Conservation (phyloP, 2,329 filamentous ascomycete genomes). For the Fusarium armeniacum region DNA sequence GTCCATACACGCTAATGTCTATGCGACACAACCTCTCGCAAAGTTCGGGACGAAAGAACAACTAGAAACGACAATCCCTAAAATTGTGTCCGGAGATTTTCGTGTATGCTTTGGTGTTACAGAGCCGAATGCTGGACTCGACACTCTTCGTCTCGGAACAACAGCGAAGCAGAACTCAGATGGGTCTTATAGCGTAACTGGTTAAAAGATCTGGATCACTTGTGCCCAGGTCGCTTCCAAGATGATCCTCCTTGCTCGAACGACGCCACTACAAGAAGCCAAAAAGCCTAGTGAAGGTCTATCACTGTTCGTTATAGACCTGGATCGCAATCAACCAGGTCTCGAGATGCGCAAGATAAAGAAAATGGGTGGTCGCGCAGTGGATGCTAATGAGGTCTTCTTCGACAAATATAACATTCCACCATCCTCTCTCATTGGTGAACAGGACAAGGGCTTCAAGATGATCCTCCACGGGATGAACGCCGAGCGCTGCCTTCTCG, state of each 20-base stretch:
- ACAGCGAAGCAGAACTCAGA: slow-evolving; percentile 67
- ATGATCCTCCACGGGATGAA: slow-evolving; percentile 86
- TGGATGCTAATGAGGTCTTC: slow-evolving; percentile 90
- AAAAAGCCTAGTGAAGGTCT: slow-evolving; percentile 80
- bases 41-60: slow-evolving; percentile 79
- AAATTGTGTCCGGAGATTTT: slow-evolving; percentile 79
- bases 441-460: slow-evolving; percentile 82
- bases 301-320: slow-evolving; percentile 84
- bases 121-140: slow-evolving; percentile 84
- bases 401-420: slow-evolving; percentile 83
- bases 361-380: slow-evolving; percentile 87
- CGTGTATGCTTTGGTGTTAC: slow-evolving; percentile 86
- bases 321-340: slow-evolving; percentile 71
- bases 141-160: slow-evolving; percentile 80
- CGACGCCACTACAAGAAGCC: slow-evolving; percentile 76
- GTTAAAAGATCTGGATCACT: slow-evolving; percentile 92
- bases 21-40: slow-evolving; percentile 81
- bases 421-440: slow-evolving; percentile 74
- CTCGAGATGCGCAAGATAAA: slow-evolving; percentile 79
- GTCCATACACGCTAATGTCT: slow-evolving; percentile 76
- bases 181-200: slow-evolving; percentile 75
- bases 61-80: slow-evolving; percentile 73
- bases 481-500: slow-evolving; percentile 80
- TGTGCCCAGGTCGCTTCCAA: slow-evolving; percentile 85
- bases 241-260: slow-evolving; percentile 87